Percentiles rank a stretch among this genome's conserved stretches.
Conservation (phyloP, 768 basidiomycete genomes). For the Porphyrellus cyaneotinctus region DNA sequence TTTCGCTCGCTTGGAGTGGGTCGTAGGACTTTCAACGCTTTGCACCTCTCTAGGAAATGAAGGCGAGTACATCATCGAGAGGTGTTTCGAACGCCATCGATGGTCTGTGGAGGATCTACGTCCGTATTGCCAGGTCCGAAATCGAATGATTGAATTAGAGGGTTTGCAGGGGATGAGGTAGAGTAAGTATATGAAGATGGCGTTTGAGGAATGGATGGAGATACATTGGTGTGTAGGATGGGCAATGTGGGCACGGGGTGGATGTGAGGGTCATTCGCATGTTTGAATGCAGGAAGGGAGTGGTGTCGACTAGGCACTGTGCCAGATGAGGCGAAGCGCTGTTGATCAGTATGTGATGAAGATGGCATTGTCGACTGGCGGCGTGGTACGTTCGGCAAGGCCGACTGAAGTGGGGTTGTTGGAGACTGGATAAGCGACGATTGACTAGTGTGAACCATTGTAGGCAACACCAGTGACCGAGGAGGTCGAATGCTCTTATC, state of each 20-base stretch:
- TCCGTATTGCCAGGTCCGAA: background rate
- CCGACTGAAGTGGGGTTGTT: conserved; percentile 1
- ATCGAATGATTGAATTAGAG: background rate
- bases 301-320: conserved; percentile 13
- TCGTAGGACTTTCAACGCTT: background rate
- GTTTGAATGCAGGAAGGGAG: conserved; percentile 23
- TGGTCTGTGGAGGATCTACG: background rate
- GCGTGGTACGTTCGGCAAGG: background rate
- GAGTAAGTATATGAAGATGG: conserved; percentile 5
- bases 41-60: conserved; percentile 10
- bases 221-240: background rate
- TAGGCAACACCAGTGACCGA: conserved; percentile 10
- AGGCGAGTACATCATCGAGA: conserved; percentile 17
- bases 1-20: conserved; percentile 4
- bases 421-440: background rate
- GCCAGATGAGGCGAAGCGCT: background rate
- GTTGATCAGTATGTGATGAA: background rate
- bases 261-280: background rate
- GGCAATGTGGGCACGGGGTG: conserved; percentile 2
- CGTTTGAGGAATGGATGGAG: conserved; percentile 4
- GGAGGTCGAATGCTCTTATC: background rate
- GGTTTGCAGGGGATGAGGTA: background rate
- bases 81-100: conserved; percentile 11
- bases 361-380: conserved; percentile 14
- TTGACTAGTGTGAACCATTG: conserved; percentile 3